Percentiles rank a stretch among this genome's conserved stretches.
Evolutionary conservation across 768 basidiomycete genomes (phyloP).

Genomic region (Sarcomyxa edulis): DNA sequence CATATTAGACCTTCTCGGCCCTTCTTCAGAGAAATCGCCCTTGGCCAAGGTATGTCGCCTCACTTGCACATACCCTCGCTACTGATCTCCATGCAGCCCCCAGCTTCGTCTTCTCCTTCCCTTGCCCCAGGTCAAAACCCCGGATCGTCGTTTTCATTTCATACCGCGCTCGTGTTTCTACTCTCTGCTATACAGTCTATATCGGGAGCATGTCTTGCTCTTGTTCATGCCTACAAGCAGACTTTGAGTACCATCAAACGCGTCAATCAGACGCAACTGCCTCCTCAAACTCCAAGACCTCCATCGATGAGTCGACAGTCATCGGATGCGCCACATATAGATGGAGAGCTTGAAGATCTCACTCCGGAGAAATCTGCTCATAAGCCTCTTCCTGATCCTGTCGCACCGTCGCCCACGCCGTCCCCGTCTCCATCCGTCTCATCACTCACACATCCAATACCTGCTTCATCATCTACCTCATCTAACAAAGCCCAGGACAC

Average conservation of each 20-base stretch:
- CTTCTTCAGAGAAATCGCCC: conserved; percentile 23
- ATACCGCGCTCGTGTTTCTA: conserved; percentile 57
- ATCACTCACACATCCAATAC: conserved; percentile 18
- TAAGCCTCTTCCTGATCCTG: conserved; percentile 1
- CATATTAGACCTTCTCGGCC: conserved; percentile 62
- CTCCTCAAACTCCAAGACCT: too few species aligned
- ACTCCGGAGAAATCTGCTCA: conserved; percentile 9
- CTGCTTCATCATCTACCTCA: conserved; percentile 6
- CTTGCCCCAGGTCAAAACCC: not conserved
- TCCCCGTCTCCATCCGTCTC: conserved; percentile 16
- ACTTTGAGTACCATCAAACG: conserved; percentile 58
- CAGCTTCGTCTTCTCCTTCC: conserved; percentile 1
- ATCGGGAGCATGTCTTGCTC: conserved; percentile 61
- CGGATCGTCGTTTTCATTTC: conserved; percentile 28
- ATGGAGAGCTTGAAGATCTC: too few species aligned
- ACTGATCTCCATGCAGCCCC: not conserved
- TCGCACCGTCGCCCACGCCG: conserved; percentile 11
- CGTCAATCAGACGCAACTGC: conserved; percentile 59
- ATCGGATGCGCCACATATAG: conserved; percentile 1
- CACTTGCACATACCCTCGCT: not conserved
- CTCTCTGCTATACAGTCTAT: conserved; percentile 72
- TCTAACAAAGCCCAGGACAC: not conserved
- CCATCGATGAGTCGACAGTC: conserved; percentile 4
- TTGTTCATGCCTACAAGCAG: conserved; percentile 67
- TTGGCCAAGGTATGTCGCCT: conserved; percentile 18